Conservation (phyloP, 352 stramenopile genomes). For the Pythium pectinolyticum region DNA sequence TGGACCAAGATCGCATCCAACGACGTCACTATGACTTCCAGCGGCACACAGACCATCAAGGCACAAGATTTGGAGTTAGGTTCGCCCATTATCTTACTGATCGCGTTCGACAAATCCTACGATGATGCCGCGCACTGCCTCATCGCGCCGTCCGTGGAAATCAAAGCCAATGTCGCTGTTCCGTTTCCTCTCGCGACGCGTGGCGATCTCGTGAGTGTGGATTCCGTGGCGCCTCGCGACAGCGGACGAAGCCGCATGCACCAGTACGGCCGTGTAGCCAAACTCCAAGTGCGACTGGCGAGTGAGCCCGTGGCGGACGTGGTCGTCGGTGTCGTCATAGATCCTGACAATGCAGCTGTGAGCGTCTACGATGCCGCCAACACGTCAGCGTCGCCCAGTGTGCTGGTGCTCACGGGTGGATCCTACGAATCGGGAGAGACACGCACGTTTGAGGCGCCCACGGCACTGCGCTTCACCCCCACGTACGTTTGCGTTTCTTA, state of each 20-base stretch:
- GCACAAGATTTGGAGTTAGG: constrained; percentile 32
- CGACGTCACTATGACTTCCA: constrained; percentile 48
- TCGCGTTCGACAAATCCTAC: constrained; percentile 60
- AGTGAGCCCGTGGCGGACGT: constrained; percentile 60
- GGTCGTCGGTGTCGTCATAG: constrained; percentile 35
- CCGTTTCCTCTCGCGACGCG: constrained; percentile 49
- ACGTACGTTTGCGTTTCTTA: constrained; percentile 15
- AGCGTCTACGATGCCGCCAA: constrained; percentile 47
- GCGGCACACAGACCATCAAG: constrained; percentile 35
- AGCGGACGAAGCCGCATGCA: constrained; percentile 67
- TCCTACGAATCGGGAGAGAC: constrained; percentile 45
- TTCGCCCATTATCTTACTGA: constrained; percentile 31
- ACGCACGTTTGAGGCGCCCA: constrained; percentile 38
- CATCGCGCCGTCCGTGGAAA: constrained; percentile 33
- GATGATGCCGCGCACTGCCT: constrained; percentile 46
- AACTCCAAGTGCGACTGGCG: constrained; percentile 42
- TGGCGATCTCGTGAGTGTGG: constrained; percentile 37
- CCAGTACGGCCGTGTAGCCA: constrained; percentile 31
- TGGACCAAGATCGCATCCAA: constrained; percentile 43
- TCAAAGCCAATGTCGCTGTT: constrained; percentile 40
- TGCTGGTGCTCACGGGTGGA: constrained; percentile 31
- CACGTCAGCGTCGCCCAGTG: constrained; percentile 15
- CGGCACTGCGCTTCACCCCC: constrained; percentile 48
- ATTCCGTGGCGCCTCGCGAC: constrained; percentile 34
- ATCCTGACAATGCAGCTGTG: constrained; percentile 32